Evolutionary conservation across 2,329 filamentous ascomycete species (phyloP), one percentile per base, ranked within the genome.

Genomic region (Clathrospora elynae): DNA sequence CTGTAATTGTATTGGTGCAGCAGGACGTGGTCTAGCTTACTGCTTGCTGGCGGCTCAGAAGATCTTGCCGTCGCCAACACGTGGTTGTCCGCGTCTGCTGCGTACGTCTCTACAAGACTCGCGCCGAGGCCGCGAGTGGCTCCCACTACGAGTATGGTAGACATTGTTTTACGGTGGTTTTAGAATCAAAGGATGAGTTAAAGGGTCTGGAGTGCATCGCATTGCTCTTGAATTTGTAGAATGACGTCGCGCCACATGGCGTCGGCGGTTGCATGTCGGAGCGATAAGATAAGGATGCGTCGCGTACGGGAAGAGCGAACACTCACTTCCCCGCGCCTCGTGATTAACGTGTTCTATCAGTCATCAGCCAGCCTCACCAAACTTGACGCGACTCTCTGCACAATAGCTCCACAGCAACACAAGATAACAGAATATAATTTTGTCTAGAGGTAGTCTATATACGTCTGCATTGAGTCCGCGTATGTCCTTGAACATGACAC

Each of bases 81-180:
- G 5, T 68, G 71, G 31, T 75, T 77, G 19, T 69, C 57, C 8
- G 54, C 11, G 25, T 60, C 37, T n/a, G 53, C 49, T 14, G 78
- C 75, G 58, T 88, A 88, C 33, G 76, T 69, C 51, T 80, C 79
- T 19, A 75, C 75, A 18, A 88, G 73, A 12, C 80, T 79, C 34
- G 79, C 80, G 3, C 86, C 86, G 3, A 88, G 76, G 38, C 86
- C 86, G 28, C 85, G 77, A 1, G 84, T 88, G 3, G 83, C 85
- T 33, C 85, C 85, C 18, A 89, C 74, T 18, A 89, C 75, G 2
- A 88, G 76, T 22, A 85, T 71, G 23, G 73, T 76, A 28, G 61
- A 44, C 64, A 67, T 67, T 24, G 17, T 18, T 2, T 30, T 2
- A 12, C 11, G 5, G 6, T 26, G 13, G 18, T 19, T 30, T 16